These are phyloP conservation scores for Ceratobasidium sp. DNA, from an alignment of 1,284 basidiomycete genomes.

Conservation along the genomic window DNA sequence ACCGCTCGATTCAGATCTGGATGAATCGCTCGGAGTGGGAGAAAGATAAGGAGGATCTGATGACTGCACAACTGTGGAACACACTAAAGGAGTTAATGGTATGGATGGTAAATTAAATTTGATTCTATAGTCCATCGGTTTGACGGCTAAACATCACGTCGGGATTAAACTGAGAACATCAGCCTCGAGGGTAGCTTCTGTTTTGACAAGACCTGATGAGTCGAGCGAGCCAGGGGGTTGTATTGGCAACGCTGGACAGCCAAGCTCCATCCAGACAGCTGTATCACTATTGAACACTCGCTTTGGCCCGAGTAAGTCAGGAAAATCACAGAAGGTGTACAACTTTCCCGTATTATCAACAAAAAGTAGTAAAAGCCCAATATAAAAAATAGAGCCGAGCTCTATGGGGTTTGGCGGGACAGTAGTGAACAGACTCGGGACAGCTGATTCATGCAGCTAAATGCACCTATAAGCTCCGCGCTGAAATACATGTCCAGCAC, in stretches of 20 bases:
- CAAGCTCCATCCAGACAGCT: neutral
- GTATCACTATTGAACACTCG: neutral
- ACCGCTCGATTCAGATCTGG: neutral
- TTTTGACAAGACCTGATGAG: neutral
- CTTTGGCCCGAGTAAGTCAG: neutral
- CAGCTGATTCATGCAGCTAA: neutral
- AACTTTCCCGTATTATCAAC: neutral
- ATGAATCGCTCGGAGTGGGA: neutral
- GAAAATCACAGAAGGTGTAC: neutral
- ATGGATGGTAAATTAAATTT: neutral
- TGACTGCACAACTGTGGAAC: neutral
- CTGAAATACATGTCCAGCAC: neutral
- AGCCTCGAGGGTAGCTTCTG: neutral
- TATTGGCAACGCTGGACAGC: neutral
- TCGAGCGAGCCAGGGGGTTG: neutral
- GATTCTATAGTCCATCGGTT: neutral
- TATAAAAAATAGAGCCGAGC: neutral
- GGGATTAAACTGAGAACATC: no score
- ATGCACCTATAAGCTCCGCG: neutral
- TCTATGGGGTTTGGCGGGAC: neutral
- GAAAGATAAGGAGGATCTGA: neutral
- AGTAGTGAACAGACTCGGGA: neutral
- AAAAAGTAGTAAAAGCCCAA: slow-evolving; percentile 1
- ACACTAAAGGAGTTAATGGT: neutral
- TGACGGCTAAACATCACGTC: no score